Base-by-base conservation (phyloP, 345 rosid species). In the Euphorbia lathyris region DNA sequence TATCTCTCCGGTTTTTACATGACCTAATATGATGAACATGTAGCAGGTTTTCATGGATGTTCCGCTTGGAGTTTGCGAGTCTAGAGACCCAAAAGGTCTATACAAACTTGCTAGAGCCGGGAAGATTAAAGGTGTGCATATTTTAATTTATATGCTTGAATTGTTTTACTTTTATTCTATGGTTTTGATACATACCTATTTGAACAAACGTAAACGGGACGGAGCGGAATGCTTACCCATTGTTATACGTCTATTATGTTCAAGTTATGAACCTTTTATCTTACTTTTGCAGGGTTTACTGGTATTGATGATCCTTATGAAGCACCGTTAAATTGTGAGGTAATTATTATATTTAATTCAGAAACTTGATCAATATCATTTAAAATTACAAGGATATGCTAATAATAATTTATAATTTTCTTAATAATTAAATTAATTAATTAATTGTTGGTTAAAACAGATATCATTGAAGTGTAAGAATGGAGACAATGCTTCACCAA, bases 291-390 rank as follows among this genome's bases (percentile, higher is more conserved):
- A 76, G 76, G 76, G 5, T 76, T 76, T 53, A 71, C 79, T 5
- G 75, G 79, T 52, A 72, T 76, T 43, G 79, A 71, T 76, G 76
- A 71, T 62, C 79, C 76, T 25, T 76, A 76, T 55, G 76, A 76
- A 48, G 65, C 69, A 23, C 76, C 80, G 42, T 5, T 40, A 22
- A 42, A 64, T 48, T 42, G 70, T 26, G 78, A 75, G 78, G 78
- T 75, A 74, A 52, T n/a, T n/a, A n/a, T n/a, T 48, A 42, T 34
- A 56, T 23, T 10, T 57, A 2, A 13, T 22, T 16, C 0, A 2
- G 4, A 14, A 16, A 47, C 16, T 14, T 9, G 11, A 13, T 0
- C 48, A n/a, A n/a, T n/a, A n/a, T n/a, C n/a, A n/a, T n/a, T n/a
- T n/a, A n/a, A n/a, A n/a, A n/a, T n/a, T n/a, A n/a, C n/a, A n/a